phyloP scores from a whole-genome alignment of 1,284 basidiomycete species.

The Ceratobasidium sp. region DNA sequence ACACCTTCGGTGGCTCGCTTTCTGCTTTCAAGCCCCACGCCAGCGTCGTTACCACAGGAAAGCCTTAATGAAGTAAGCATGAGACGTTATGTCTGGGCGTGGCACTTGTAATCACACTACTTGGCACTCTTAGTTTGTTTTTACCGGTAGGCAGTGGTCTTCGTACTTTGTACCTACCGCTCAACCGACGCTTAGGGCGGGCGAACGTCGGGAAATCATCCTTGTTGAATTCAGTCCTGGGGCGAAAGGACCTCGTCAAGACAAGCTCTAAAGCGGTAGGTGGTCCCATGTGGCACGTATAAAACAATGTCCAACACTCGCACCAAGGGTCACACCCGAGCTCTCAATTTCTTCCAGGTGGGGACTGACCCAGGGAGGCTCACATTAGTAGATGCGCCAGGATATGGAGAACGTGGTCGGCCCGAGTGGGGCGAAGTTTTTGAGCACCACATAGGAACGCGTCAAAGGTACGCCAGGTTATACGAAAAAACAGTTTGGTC shows the following conservation, averaged over 20 bases:
- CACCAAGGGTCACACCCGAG: conserved; percentile 73
- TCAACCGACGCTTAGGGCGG: conserved; percentile 55
- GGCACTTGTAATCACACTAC: neutral
- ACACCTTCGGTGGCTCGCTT: conserved; percentile 14
- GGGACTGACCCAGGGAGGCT: conserved; percentile 68
- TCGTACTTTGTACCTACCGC: neutral
- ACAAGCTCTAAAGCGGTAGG: conserved; percentile 77
- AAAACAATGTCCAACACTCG: conserved; percentile 1
- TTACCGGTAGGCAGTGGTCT: neutral
- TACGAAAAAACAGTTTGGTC: conserved; percentile 1
- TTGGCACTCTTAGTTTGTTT: conserved; percentile 4
- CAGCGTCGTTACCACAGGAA: conserved; percentile 21
- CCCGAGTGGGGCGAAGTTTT: conserved; percentile 79
- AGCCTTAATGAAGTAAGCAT: conserved; percentile 25
- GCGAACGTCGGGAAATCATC: conserved; percentile 81
- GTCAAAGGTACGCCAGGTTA: conserved; percentile 66
- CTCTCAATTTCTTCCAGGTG: conserved; percentile 77
- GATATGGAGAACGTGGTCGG: conserved; percentile 78
- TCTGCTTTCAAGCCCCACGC: conserved; percentile 22
- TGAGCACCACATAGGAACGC: conserved; percentile 69
- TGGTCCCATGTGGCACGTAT: conserved; percentile 45
- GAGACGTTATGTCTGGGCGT: neutral
- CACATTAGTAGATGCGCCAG: conserved; percentile 79
- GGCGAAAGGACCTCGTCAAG: conserved; percentile 67
- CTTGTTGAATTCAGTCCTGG: conserved; percentile 74